Percentiles rank a stretch among this genome's conserved stretches.
Conservation (phyloP, 768 basidiomycete genomes). For the Hydnum rufescens region DNA sequence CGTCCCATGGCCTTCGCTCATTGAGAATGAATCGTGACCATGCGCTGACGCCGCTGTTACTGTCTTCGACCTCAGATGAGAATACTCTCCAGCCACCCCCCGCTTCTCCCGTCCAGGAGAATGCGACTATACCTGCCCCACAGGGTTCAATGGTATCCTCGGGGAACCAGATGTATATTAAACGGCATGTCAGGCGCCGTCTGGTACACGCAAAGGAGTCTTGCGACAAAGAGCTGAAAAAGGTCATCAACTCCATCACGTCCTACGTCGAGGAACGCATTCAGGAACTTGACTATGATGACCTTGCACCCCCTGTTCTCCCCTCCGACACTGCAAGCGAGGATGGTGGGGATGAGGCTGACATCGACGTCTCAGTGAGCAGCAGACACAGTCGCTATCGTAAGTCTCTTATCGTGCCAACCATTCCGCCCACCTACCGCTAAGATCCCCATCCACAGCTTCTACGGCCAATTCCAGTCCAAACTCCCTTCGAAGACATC, state of each 20-base stretch:
- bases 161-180: conserved; percentile 20
- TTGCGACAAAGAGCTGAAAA: conserved; percentile 90
- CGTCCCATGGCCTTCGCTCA: too few relatives aligned
- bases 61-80: too few relatives aligned
- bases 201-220: conserved; percentile 87
- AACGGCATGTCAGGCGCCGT: conserved; percentile 81
- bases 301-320: neutral
- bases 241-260: conserved; percentile 88
- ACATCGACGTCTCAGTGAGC: conserved; percentile 29
- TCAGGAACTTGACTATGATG: conserved; percentile 24
- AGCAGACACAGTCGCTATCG: conserved; percentile 8
- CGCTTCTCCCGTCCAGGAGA: too few relatives aligned
- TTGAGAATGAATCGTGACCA: too few relatives aligned
- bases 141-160: too few relatives aligned
- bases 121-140: too few relatives aligned
- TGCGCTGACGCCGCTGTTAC: too few relatives aligned
- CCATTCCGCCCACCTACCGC: conserved; percentile 24
- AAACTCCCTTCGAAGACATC: conserved; percentile 38
- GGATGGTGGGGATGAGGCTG: conserved; percentile 57
- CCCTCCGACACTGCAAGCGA: conserved; percentile 31
- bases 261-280: conserved; percentile 84
- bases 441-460: conserved; percentile 22
- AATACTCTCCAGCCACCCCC: conserved; percentile 8
- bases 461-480: conserved; percentile 22
- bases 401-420: conserved; percentile 10